phyloP scores from a whole-genome alignment of 805 yeast genomes.

The Tetrapisispora phaffii region DNA sequence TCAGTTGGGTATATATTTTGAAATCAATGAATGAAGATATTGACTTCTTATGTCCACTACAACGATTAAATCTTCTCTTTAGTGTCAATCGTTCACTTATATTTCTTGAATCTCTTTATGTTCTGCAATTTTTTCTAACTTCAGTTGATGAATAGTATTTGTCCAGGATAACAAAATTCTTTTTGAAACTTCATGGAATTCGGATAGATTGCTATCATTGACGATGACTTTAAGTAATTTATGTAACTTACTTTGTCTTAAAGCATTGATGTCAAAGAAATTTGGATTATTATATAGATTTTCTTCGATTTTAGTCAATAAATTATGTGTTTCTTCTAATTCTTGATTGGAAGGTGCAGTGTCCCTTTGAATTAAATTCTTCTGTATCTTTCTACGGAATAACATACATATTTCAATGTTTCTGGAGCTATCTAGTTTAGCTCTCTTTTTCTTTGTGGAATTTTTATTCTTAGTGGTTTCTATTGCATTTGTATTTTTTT shows the following conservation, averaged over 20 bases:
- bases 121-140: slow-evolving; percentile 17
- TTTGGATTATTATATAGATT: slow-evolving; percentile 20
- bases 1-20: background rate
- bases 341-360: slow-evolving; percentile 20
- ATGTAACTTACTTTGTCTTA: slow-evolving; percentile 24
- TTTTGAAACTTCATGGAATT: slow-evolving; percentile 24
- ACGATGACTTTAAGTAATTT: slow-evolving; percentile 25
- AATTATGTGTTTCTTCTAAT: slow-evolving; percentile 20
- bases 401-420: slow-evolving; percentile 22
- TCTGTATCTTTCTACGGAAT: slow-evolving; percentile 26
- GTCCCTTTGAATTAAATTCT: slow-evolving; percentile 25
- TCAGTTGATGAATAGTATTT: slow-evolving; percentile 14
- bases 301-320: slow-evolving; percentile 19
- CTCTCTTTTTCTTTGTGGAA: slow-evolving; percentile 5
- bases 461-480: background rate
- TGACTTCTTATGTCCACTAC: too few relatives aligned
- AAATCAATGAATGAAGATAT: too few relatives aligned
- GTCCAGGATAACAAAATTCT: slow-evolving; percentile 21
- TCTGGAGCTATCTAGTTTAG: slow-evolving; percentile 19
- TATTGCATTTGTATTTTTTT: background rate
- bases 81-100: background rate
- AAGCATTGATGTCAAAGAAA: slow-evolving; percentile 25
- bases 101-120: background rate
- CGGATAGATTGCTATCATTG: slow-evolving; percentile 17
- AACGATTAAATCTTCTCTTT: too few relatives aligned